Evolutionary conservation across 1,284 basidiomycete genomes (phyloP).

Genomic region (Pascua guehoae): DNA sequence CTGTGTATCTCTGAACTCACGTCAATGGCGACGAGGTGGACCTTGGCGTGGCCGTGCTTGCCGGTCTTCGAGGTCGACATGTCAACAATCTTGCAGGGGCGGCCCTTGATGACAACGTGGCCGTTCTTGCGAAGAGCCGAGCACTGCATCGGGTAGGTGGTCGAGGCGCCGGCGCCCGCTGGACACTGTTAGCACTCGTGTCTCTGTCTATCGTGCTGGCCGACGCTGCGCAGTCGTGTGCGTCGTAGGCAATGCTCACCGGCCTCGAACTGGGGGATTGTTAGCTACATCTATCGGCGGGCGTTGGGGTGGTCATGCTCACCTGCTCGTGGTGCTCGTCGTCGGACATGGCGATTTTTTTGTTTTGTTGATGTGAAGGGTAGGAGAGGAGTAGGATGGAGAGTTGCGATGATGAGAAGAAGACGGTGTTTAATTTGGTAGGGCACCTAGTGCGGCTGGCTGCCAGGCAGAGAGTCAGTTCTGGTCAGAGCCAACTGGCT

Average conservation of each 20-base stretch:
- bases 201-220: constrained; percentile 63
- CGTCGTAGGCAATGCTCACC: not conserved
- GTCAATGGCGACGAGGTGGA: constrained; percentile 94
- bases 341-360: constrained; percentile 65
- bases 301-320: constrained; percentile 36
- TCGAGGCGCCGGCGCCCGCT: constrained; percentile 69
- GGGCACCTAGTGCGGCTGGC: too few relatives aligned
- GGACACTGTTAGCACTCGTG: not conserved
- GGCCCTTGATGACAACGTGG: constrained; percentile 94
- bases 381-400: not conserved
- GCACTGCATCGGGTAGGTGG: constrained; percentile 68
- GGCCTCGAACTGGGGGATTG: not conserved
- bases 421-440: too few relatives aligned
- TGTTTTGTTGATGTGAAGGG: constrained; percentile 2
- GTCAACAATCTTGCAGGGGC: constrained; percentile 98
- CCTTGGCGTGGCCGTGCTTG: constrained; percentile 99
- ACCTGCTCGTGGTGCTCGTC: constrained; percentile 73
- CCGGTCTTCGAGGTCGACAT: constrained; percentile 95
- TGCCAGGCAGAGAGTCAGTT: too few relatives aligned
- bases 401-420: constrained; percentile 10
- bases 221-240: constrained; percentile 54
- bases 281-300: not conserved
- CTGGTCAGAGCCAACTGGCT: too few relatives aligned
- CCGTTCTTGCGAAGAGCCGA: constrained; percentile 89
- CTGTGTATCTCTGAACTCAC: constrained; percentile 55